These are phyloP conservation scores for Mucor circinelloides DNA, from an alignment of 371 early-diverging fungal species.

Conservation along the genomic window DNA sequence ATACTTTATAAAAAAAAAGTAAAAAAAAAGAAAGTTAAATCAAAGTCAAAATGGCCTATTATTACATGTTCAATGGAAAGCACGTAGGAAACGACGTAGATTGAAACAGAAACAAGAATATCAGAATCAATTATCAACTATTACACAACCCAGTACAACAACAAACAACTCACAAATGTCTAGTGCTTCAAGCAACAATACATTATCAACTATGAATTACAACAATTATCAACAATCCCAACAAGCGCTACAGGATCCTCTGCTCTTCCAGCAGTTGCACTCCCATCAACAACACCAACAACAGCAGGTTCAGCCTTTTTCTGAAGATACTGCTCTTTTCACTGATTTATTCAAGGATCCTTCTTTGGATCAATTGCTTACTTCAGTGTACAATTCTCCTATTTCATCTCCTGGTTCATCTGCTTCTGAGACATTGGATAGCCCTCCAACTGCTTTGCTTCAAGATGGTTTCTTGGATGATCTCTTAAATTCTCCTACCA, in stretches of 20 bases:
- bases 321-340: constrained; percentile 23
- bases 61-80: constrained; percentile 47
- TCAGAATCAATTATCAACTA: constrained; percentile 4
- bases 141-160: constrained; percentile 13
- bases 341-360: constrained; percentile 29
- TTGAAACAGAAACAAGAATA: constrained; percentile 28
- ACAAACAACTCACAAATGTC: constrained; percentile 9
- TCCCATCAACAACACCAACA: constrained; percentile 10
- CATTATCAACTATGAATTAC: constrained; percentile 9
- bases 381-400: constrained; percentile 16
- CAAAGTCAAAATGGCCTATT: constrained; percentile 40
- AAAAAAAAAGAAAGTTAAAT: constrained; percentile 16
- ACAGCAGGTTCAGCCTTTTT: constrained; percentile 8
- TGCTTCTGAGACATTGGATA: constrained; percentile 24
- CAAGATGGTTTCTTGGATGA: constrained; percentile 30
- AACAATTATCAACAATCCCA: constrained; percentile 7
- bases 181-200: constrained; percentile 4
- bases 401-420: constrained; percentile 26
- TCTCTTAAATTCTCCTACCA: constrained; percentile 13
- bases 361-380: constrained; percentile 24
- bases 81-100: constrained; percentile 52
- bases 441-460: constrained; percentile 26
- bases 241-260: constrained; percentile 16
- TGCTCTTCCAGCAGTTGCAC: constrained; percentile 17
- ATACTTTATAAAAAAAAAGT: constrained; percentile 21